Base-by-base conservation (phyloP, 2,329 filamentous ascomycete genomes). In the Hymenoscyphus albidus region DNA sequence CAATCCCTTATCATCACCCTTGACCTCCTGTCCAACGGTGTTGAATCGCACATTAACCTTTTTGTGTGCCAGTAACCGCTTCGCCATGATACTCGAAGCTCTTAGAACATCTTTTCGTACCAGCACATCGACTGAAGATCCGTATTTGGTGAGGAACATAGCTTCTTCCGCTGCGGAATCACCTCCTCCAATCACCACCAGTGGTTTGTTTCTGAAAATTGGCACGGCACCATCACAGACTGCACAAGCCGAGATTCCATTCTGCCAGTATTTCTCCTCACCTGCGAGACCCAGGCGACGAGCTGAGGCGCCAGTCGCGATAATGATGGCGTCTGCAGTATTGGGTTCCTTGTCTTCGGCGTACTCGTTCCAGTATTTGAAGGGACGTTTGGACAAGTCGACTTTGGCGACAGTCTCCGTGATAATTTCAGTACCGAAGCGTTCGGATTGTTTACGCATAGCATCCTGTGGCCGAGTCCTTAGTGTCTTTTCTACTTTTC, bases 91-190 rank as follows among this genome's bases (percentile, higher is more conserved):
- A 80, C 89, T 92, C 79, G 88, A 92, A 56, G 95, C 95, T 66
- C 95, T 87, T 69, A 99, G 85, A 77, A 89, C 86, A 76, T 96
- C 93, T 74, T 86, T 89, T 70, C 95, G 88, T 65, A 99, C 96
- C 42, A 99, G 85, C 5, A 99, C 95, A 22, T 91, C 96, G 67
- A 99, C 94, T 77, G 95, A 92, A 79, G 88, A 92, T 69, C 90
- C 95, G 81, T 98, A 99, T 84, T 98, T 99, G 68, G 95, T 97
- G 72, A 99, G 81, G 82, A 97, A 99, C 73, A 97, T 89, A 64
- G 93, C 93, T 85, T 99, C 95, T 80, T 99, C 96, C 35, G 96
- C 95, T 18, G 95, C 95, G 16, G 92, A 96, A 80, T 99, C 95
- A 74, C 95, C 95, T 69, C 95, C 96, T 69, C 95, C 95, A 69